phyloP scores from a whole-genome alignment of 306 rosid genomes.

The Cicer bijugum region DNA sequence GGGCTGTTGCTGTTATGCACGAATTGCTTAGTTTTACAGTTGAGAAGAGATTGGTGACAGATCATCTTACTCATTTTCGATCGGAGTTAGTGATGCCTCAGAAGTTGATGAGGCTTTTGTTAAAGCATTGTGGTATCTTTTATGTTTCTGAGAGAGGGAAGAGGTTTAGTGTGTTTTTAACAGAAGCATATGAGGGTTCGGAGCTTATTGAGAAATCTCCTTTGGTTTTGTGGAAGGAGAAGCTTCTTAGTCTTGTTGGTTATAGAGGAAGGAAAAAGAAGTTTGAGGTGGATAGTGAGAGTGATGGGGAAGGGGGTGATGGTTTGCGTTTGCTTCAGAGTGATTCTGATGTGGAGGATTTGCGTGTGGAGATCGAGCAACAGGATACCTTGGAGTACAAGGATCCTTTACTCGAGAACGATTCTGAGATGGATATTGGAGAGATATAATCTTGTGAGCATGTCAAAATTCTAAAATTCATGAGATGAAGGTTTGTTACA shows the following conservation, averaged over 20 bases:
- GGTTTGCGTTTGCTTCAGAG: constrained; percentile 39
- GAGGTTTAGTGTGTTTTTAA: constrained; percentile 80
- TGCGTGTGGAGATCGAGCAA: constrained; percentile 49
- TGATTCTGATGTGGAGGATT: constrained; percentile 54
- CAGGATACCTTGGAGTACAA: constrained; percentile 45
- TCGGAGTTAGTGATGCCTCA: constrained; percentile 88
- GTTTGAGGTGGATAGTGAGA: constrained; percentile 49
- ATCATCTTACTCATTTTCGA: constrained; percentile 90
- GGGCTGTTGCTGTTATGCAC: constrained; percentile 89
- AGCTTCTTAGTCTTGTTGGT: constrained; percentile 53
- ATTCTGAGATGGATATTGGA: constrained; percentile 65
- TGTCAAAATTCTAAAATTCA: constrained; percentile 26
- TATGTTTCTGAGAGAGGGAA: constrained; percentile 95
- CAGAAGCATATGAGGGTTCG: constrained; percentile 73
- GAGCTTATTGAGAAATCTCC: constrained; percentile 83
- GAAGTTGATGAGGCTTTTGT: constrained; percentile 84
- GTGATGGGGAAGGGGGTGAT: constrained; percentile 60
- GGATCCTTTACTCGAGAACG: constrained; percentile 45
- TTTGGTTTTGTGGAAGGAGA: constrained; percentile 79
- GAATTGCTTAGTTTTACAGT: constrained; percentile 79
- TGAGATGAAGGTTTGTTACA: background rate
- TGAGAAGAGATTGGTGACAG: constrained; percentile 88
- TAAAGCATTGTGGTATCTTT: constrained; percentile 84
- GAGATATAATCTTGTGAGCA: constrained; percentile 48
- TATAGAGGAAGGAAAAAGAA: constrained; percentile 73